Percentiles rank a stretch among this genome's conserved stretches.
Conservation (phyloP, 495 filamentous ascomycete genomes). For the Neurospora tetrasperma region DNA sequence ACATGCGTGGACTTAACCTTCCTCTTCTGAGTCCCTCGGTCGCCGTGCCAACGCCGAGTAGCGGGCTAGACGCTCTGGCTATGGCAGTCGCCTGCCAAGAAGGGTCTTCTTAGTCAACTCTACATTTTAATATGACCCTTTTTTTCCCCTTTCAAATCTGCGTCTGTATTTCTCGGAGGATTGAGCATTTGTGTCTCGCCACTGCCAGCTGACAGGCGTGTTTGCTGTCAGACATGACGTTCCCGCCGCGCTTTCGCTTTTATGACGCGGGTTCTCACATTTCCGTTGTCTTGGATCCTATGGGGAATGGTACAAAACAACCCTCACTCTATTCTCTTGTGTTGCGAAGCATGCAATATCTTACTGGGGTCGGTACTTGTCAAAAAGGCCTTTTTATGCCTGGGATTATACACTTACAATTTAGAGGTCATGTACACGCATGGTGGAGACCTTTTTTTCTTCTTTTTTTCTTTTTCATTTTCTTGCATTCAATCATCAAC, state of each 20-base stretch:
- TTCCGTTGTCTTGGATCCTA: not conserved
- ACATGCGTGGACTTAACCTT: conserved; percentile 32
- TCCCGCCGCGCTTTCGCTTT: not conserved
- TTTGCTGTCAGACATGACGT: not conserved
- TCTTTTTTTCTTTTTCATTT: no score
- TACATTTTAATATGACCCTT: not conserved
- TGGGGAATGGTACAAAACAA: not conserved
- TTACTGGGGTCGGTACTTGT: not conserved
- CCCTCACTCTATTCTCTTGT: not conserved
- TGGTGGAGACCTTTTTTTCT: conserved; percentile 1
- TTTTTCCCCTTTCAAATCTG: not conserved
- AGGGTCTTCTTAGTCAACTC: conserved; percentile 15
- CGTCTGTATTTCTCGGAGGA: not conserved
- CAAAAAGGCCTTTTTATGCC: not conserved
- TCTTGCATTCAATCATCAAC: not conserved
- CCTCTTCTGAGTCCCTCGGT: conserved; percentile 28
- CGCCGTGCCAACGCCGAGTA: conserved; percentile 21
- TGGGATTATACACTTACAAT: not conserved
- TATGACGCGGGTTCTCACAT: not conserved
- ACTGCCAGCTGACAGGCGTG: not conserved
- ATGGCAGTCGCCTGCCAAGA: conserved; percentile 31
- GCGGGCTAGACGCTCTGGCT: conserved; percentile 33
- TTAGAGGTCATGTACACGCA: not conserved
- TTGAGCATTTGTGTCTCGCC: not conserved
- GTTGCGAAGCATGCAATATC: conserved; percentile 1